Conservation (phyloP, 805 yeast species). For the Metschnikowia proteae region DNA sequence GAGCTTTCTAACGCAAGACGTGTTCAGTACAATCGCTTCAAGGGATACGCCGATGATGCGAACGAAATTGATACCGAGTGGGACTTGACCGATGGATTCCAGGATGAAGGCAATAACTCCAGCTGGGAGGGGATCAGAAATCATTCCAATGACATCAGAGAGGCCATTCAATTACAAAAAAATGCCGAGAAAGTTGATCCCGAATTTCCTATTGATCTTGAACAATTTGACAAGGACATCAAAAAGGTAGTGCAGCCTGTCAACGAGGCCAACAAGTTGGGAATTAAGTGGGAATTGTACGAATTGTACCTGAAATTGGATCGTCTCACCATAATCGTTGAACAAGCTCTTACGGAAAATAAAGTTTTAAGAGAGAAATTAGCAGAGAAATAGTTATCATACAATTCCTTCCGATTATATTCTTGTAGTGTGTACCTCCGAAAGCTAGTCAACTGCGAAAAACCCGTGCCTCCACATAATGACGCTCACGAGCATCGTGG, state of each 20-base stretch:
- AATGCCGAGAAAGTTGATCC: conserved; percentile 70
- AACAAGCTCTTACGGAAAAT: conserved; percentile 35
- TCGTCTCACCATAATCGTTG: conserved; percentile 39
- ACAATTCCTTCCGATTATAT: too few species aligned
- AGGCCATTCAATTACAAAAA: conserved; percentile 46
- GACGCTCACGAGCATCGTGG: neutral
- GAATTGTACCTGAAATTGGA: conserved; percentile 53
- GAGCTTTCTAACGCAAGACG: conserved; percentile 69
- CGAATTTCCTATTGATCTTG: conserved; percentile 51
- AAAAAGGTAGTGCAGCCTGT: conserved; percentile 56
- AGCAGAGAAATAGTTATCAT: neutral
- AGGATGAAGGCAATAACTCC: conserved; percentile 25
- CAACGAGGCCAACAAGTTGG: conserved; percentile 47
- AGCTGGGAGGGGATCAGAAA: conserved; percentile 39
- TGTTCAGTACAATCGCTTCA: conserved; percentile 64
- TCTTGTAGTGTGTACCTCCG: neutral
- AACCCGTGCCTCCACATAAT: conserved; percentile 2
- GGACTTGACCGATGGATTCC: conserved; percentile 76
- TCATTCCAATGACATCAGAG: conserved; percentile 35
- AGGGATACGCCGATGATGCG: conserved; percentile 69
- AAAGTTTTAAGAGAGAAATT: conserved; percentile 17
- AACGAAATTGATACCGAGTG: conserved; percentile 75
- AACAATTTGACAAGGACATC: conserved; percentile 50
- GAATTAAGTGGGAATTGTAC: conserved; percentile 63
- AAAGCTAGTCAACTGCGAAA: neutral